Conservation (phyloP, 108 stramenopile species). For the Poteriospumella lacustris region DNA sequence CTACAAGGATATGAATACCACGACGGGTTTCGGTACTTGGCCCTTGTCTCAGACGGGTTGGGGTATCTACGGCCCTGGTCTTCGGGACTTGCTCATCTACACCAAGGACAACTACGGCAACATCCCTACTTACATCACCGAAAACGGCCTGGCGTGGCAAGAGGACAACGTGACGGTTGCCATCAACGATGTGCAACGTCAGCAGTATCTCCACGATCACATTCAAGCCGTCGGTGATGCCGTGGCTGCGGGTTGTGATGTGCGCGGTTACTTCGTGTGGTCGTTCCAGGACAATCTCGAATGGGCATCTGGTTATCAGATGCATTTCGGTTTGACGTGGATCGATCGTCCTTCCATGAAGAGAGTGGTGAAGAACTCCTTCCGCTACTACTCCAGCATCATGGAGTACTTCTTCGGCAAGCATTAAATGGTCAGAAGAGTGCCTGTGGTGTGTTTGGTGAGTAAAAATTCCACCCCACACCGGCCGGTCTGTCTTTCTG, state of each 20-base stretch:
- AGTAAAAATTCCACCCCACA: too few relatives aligned
- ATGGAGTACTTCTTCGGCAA: too few relatives aligned
- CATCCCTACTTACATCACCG: background rate
- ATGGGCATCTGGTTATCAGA: constrained; percentile 10
- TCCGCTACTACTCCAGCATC: background rate
- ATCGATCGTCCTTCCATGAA: background rate
- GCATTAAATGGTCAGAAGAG: too few relatives aligned
- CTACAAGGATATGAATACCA: background rate
- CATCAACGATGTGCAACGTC: background rate
- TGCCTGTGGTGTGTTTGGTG: too few relatives aligned
- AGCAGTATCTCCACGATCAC: background rate
- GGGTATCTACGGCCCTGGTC: constrained; percentile 5
- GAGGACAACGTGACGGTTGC: background rate
- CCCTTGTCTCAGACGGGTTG: background rate
- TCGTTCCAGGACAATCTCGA: constrained; percentile 12
- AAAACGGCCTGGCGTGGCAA: background rate
- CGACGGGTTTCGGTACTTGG: background rate
- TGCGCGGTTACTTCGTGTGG: constrained; percentile 12
- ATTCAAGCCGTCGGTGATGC: background rate
- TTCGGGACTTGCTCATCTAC: background rate
- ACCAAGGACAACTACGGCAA: background rate
- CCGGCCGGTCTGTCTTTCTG: too few relatives aligned
- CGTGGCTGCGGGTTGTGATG: background rate
- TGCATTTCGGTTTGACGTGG: background rate
- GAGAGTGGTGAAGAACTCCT: background rate